A percentile compares a stretch with the other conserved stretches of the same genome.
phyloP scores from a whole-genome alignment of 768 basidiomycete species.

The Fomitopsis serialis region DNA sequence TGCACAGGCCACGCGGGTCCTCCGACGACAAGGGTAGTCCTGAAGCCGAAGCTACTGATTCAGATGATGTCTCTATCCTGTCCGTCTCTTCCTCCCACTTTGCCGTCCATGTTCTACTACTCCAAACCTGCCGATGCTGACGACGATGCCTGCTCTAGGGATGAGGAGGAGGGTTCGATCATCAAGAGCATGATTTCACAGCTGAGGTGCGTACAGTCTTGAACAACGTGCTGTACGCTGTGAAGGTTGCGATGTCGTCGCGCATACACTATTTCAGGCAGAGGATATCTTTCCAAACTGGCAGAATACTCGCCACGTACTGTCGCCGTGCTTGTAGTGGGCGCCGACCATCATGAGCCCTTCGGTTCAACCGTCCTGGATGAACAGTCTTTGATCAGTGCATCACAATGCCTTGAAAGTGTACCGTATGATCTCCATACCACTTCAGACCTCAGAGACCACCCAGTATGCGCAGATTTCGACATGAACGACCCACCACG shows the following conservation, averaged over 20 bases:
- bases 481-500: not conserved
- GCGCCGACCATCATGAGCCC: too few species aligned
- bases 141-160: conserved; percentile 45
- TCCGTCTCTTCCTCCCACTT: conserved; percentile 40
- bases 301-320: too few species aligned
- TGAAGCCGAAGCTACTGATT: conserved; percentile 71
- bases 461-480: not conserved
- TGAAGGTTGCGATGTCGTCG: not conserved
- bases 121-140: conserved; percentile 17
- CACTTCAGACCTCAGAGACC: too few species aligned
- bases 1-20: conserved; percentile 63
- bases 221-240: not conserved
- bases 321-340: too few species aligned
- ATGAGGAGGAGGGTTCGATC: conserved; percentile 91
- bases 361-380: too few species aligned
- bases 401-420: too few species aligned
- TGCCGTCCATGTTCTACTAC: conserved; percentile 25
- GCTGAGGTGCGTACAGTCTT: conserved; percentile 50
- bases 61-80: conserved; percentile 88
- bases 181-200: conserved; percentile 86
- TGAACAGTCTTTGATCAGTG: too few species aligned
- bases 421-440: too few species aligned
- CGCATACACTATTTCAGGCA: not conserved
- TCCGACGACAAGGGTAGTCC: conserved; percentile 46
- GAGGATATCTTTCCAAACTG: not conserved